These are phyloP conservation scores for Epichloe aotearoae DNA, from an alignment of 2,329 filamentous ascomycete genomes.

Conservation along the genomic window DNA sequence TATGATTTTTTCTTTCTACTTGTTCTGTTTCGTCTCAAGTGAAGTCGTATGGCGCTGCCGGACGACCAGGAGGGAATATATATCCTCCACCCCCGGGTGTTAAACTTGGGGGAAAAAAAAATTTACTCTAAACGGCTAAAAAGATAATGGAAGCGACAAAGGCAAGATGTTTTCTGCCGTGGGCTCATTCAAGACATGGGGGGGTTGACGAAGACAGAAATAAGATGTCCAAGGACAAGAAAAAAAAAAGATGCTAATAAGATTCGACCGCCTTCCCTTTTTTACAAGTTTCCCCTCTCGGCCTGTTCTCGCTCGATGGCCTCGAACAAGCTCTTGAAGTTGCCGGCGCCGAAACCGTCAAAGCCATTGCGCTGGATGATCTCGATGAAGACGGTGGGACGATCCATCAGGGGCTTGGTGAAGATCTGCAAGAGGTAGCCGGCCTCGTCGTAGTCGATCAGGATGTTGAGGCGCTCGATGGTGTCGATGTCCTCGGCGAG, in stretches of 20 bases:
- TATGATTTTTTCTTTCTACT: neutral
- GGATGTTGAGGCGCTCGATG: constrained; percentile 65
- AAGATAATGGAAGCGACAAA: neutral
- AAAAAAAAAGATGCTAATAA: neutral
- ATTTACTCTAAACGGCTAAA: too few relatives aligned
- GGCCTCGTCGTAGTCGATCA: constrained; percentile 90
- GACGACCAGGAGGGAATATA: too few relatives aligned
- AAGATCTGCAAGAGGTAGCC: constrained; percentile 72
- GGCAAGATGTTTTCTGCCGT: constrained; percentile 1
- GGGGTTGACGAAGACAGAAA: neutral
- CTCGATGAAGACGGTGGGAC: constrained; percentile 90
- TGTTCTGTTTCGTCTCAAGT: neutral
- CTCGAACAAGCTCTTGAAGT: constrained; percentile 92
- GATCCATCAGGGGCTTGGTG: constrained; percentile 82
- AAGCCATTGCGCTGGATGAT: constrained; percentile 91
- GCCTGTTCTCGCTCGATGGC: constrained; percentile 91
- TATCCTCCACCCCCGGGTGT: too few relatives aligned
- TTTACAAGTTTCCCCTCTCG: constrained; percentile 64
- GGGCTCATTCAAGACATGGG: neutral
- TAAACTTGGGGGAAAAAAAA: too few relatives aligned
- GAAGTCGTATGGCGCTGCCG: neutral
- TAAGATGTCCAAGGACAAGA: too few relatives aligned
- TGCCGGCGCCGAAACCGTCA: constrained; percentile 84
- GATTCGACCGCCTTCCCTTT: neutral
- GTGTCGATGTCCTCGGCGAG: constrained; percentile 70